These are phyloP conservation scores for Sugiyamaella marilandica DNA, from an alignment of 805 yeast genomes.

Conservation along the genomic window DNA sequence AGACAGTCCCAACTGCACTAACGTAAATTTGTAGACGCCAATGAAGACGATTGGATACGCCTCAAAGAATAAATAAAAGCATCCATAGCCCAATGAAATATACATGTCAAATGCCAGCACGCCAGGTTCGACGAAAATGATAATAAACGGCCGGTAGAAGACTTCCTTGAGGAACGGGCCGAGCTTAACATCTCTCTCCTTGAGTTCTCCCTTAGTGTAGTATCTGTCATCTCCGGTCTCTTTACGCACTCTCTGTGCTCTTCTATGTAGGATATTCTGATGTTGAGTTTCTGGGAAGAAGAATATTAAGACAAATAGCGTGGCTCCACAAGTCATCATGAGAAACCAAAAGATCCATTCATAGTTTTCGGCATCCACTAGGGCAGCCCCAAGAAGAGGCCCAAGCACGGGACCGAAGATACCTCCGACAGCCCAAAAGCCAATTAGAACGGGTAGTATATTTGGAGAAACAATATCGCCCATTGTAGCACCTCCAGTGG, in stretches of 20 bases:
- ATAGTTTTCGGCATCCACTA: conserved; percentile 45
- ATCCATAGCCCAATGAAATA: conserved; percentile 49
- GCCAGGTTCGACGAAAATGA: conserved; percentile 52
- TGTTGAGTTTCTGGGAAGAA: conserved; percentile 56
- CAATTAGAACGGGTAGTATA: conserved; percentile 45
- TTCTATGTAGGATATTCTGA: conserved; percentile 45
- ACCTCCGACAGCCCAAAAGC: conserved; percentile 52
- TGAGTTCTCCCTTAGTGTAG: conserved; percentile 53
- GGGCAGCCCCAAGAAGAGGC: conserved; percentile 52
- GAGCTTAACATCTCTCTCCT: conserved; percentile 25
- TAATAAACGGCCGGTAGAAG: conserved; percentile 38
- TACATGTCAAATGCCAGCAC: conserved; percentile 49
- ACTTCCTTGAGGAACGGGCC: conserved; percentile 16
- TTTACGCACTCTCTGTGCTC: conserved; percentile 43
- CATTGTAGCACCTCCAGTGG: conserved; percentile 56
- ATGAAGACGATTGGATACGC: conserved; percentile 54
- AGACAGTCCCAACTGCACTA: conserved; percentile 45
- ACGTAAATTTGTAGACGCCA: conserved; percentile 43
- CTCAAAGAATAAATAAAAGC: conserved; percentile 55
- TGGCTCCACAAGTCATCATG: conserved; percentile 36
- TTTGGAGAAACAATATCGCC: conserved; percentile 42
- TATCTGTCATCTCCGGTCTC: conserved; percentile 46
- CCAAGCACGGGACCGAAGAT: conserved; percentile 52
- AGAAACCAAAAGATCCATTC: conserved; percentile 54
- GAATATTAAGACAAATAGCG: conserved; percentile 38